Percentiles rank a stretch among this genome's conserved stretches.
These are phyloP conservation scores for Drechslerella dactyloides DNA, from an alignment of 2,329 filamentous ascomycete species.

Conservation along the genomic window DNA sequence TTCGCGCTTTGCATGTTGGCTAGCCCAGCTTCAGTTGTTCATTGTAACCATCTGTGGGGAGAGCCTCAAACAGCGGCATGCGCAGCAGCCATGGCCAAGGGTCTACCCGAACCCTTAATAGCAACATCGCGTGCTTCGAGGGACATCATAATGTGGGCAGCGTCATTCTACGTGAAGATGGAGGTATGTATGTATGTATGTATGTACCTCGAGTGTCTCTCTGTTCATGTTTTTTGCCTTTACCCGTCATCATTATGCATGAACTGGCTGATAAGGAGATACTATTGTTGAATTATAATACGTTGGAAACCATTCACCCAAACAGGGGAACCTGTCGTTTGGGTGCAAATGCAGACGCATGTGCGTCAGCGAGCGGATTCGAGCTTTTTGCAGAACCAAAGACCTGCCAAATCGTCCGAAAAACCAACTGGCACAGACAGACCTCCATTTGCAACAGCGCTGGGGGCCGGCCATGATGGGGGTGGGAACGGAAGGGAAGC, in stretches of 20 bases:
- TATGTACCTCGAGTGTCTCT: neutral
- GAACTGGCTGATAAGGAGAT: no score
- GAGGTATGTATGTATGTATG: neutral
- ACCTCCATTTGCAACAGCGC: no score
- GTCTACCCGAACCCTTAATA: slow-evolving; percentile 30
- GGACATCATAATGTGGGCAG: neutral
- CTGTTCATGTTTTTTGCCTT: neutral
- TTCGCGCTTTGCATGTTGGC: slow-evolving; percentile 39
- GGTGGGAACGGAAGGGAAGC: slow-evolving; percentile 16
- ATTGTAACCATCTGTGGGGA: slow-evolving; percentile 50
- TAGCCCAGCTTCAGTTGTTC: slow-evolving; percentile 34
- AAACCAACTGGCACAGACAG: neutral
- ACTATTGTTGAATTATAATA: neutral
- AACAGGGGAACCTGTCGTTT: slow-evolving; percentile 39
- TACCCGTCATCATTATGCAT: neutral
- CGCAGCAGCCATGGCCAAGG: slow-evolving; percentile 9
- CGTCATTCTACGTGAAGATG: no score
- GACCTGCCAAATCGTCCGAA: slow-evolving; percentile 1
- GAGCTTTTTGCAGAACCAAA: slow-evolving; percentile 18
- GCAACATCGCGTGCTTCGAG: slow-evolving; percentile 22
- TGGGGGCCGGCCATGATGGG: neutral
- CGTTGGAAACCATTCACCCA: neutral
- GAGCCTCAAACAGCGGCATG: neutral
- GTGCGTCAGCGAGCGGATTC: slow-evolving; percentile 43
- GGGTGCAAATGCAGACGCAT: slow-evolving; percentile 45